Evolutionary conservation across 495 filamentous ascomycete species (phyloP).

Genomic region (Bryoglossum gracile): DNA sequence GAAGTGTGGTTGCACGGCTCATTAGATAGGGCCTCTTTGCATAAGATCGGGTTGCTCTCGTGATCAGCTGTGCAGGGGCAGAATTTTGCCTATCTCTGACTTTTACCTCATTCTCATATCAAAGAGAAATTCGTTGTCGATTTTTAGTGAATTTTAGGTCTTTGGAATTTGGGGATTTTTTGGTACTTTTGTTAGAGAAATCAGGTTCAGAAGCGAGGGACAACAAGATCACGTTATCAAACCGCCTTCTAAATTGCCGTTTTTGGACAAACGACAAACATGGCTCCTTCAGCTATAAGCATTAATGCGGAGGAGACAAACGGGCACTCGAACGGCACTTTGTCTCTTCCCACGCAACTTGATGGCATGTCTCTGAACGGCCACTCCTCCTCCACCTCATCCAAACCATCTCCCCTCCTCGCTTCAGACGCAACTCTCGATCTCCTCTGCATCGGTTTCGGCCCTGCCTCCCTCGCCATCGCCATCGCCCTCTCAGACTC

Average conservation of each 20-base stretch:
- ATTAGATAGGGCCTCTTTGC: too few species aligned
- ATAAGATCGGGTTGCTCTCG: too few species aligned
- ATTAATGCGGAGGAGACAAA: background rate
- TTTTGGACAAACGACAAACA: slow-evolving; percentile 1
- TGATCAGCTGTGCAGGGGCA: too few species aligned
- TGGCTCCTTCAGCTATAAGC: slow-evolving; percentile 22
- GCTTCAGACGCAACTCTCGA: slow-evolving; percentile 38
- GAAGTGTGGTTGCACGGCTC: too few species aligned
- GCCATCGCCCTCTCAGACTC: slow-evolving; percentile 80
- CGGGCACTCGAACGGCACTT: background rate
- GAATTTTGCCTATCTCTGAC: background rate
- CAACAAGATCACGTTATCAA: background rate
- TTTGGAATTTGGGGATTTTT: background rate
- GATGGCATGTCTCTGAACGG: background rate
- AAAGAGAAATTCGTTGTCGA: background rate
- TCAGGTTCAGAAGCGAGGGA: background rate
- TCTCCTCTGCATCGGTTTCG: slow-evolving; percentile 86
- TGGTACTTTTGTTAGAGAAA: background rate
- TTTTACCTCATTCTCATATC: background rate
- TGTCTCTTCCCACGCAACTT: background rate
- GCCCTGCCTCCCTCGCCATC: slow-evolving; percentile 88
- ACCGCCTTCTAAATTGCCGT: background rate
- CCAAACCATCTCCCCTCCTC: background rate
- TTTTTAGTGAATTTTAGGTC: background rate
- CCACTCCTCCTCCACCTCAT: background rate